Evolutionary conservation across 192 early-diverging fungal genomes (phyloP), one percentile per base, ranked within the genome.

Genomic region (Coemansia sp.): DNA sequence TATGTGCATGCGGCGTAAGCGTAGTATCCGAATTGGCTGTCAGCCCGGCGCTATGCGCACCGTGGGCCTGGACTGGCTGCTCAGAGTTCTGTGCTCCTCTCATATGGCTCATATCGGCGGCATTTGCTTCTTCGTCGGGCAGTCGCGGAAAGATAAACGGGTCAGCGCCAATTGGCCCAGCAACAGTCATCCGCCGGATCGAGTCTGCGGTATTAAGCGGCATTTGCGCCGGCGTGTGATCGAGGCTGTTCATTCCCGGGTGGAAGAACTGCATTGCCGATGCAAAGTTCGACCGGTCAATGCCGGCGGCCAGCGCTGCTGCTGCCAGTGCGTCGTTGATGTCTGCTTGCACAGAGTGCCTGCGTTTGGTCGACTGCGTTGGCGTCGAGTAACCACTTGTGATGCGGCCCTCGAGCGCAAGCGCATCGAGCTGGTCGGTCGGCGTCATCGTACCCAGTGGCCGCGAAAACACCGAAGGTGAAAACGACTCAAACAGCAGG

Each of bases 261-360:
- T 70, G 37, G 52, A 74, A 62, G 57, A 70, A 74, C 26, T 62
- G 61, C 57, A 79, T 26, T n/a, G 71, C 50, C 34, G 76, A 73
- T 28, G 70, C 60, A 49, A 73, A 58, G 48, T 51, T 61, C 28
- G 63, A 54, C 28, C 76, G 71, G 50, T 71, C 72, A 5, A 80
- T 64, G 3, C 72, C 72, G 0, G 68, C 78, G 1, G 78, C 78
- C 25, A 54, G 57, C 2, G 68, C 68, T 0, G 68, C 77, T 1
- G 78, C 78, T 2, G 60, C 78, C 68, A 80, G 67, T 10, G 72
- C 78, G 14, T 74, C 78, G 62, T 80, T 71, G 28, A 80, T 49
- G 56, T 74, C 64, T 0, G 72, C 65, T 38, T 80, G 78, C 9
- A 80, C 71, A 15, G 78, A 80, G 48, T 80, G 78, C 1, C 78